Conservation (phyloP, 225 moss, liverwort and hornwort genomes). For the Pseudisothecium myosuroides region DNA sequence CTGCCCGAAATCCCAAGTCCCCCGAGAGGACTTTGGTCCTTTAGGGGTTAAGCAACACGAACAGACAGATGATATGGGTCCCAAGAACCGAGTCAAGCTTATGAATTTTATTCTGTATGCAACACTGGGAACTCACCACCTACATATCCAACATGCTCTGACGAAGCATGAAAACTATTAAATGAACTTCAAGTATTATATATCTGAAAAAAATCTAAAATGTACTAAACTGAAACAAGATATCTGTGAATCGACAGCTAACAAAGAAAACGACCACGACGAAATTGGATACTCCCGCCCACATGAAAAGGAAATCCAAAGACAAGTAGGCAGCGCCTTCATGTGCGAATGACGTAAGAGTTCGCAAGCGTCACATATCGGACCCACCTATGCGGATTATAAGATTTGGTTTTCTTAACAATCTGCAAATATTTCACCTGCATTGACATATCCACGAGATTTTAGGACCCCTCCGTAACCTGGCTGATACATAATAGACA, state of each 20-base stretch:
- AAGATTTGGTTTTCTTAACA: conserved; percentile 81
- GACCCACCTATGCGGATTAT: conserved; percentile 97
- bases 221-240: background rate
- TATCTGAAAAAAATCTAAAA: background rate
- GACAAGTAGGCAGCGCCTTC: background rate
- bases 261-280: background rate
- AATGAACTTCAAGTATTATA: background rate
- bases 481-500: background rate
- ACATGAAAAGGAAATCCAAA: background rate
- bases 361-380: conserved; percentile 92
- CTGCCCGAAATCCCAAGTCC: too few species aligned
- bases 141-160: background rate
- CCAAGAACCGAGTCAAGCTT: too few species aligned
- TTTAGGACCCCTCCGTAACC: background rate
- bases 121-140: background rate
- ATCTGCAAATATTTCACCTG: conserved; percentile 98
- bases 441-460: background rate
- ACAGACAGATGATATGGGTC: too few species aligned
- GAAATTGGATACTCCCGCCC: background rate
- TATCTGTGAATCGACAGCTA: background rate
- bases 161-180: background rate
- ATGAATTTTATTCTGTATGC: background rate
- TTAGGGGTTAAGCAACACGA: too few species aligned
- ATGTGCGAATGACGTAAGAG: conserved; percentile 91
- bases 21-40: too few species aligned